Percentiles rank a stretch among this genome's conserved stretches.
Conservation (phyloP, 2,329 filamentous ascomycete species). For the Nemania sp. region DNA sequence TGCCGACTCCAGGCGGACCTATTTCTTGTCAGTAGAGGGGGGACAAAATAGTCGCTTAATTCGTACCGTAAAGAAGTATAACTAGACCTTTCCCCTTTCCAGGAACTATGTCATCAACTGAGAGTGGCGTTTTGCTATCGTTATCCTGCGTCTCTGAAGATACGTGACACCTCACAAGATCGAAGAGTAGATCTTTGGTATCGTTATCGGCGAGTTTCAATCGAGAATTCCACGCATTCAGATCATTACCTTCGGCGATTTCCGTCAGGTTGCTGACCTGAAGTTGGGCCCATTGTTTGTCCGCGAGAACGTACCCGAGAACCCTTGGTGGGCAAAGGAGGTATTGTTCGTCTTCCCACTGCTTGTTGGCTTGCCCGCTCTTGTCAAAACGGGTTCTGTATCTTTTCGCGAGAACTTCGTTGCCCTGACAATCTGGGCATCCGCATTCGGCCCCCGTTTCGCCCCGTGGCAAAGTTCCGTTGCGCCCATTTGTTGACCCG, state of each 20-base stretch:
- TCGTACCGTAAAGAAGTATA: conserved; percentile 4
- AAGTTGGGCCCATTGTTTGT: conserved; percentile 10
- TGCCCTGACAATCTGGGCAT: conserved; percentile 3
- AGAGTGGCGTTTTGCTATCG: not conserved
- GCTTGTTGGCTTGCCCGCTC: not conserved
- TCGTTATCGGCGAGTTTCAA: conserved; percentile 4
- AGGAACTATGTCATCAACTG: not conserved
- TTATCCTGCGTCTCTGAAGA: not conserved
- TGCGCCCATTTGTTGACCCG: not conserved
- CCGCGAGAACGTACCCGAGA: conserved; percentile 7
- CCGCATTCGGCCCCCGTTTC: not conserved
- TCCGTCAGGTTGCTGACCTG: not conserved
- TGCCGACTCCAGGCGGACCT: conserved; percentile 7
- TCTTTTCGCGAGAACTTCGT: not conserved
- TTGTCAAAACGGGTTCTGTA: conserved; percentile 6
- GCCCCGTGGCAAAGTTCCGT: not conserved
- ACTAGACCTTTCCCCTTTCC: conserved; percentile 6
- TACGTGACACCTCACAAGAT: conserved; percentile 3
- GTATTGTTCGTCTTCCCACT: conserved; percentile 10
- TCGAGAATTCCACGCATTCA: conserved; percentile 4
- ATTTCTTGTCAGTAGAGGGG: not conserved
- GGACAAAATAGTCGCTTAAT: not conserved
- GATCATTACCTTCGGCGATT: not conserved
- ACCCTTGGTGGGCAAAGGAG: conserved; percentile 7
- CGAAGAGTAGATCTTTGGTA: not conserved